Evolutionary conservation across 1,139 yeast genomes (phyloP).

Genomic region (Yamadazyma siamensis): DNA sequence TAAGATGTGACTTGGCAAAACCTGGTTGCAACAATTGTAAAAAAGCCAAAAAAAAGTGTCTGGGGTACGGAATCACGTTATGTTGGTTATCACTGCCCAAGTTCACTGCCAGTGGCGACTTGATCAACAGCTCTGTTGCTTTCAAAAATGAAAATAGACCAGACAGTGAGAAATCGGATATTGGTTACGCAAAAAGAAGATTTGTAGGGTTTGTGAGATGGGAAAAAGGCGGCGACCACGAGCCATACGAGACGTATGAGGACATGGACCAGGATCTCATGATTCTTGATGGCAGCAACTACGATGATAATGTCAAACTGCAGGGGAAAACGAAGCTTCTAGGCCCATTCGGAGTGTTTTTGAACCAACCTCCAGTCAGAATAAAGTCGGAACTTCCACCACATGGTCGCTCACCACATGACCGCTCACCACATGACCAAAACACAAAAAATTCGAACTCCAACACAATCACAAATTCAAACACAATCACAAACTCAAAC

Average conservation of each 20-base stretch:
- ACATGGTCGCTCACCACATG: too few species aligned
- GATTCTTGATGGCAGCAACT: slow-evolving; percentile 53
- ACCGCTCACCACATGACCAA: slow-evolving; percentile 2
- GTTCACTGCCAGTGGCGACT: slow-evolving; percentile 27
- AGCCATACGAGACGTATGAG: slow-evolving; percentile 67
- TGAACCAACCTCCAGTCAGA: slow-evolving; percentile 1
- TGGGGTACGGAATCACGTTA: slow-evolving; percentile 78
- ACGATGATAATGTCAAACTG: slow-evolving; percentile 27
- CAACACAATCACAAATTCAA: neutral
- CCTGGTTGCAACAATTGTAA: slow-evolving; percentile 45
- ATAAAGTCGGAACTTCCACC: too few species aligned
- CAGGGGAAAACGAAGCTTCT: slow-evolving; percentile 52
- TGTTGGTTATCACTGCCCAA: slow-evolving; percentile 67
- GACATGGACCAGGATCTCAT: slow-evolving; percentile 78
- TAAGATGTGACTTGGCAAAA: slow-evolving; percentile 44
- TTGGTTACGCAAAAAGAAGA: slow-evolving; percentile 51
- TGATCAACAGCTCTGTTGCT: slow-evolving; percentile 14
- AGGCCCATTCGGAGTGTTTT: slow-evolving; percentile 86
- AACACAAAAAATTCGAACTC: slow-evolving; percentile 1
- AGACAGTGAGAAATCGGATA: slow-evolving; percentile 24
- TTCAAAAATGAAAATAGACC: slow-evolving; percentile 14
- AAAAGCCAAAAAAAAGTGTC: slow-evolving; percentile 57
- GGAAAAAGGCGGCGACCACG: slow-evolving; percentile 29
- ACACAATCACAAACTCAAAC: too few species aligned
- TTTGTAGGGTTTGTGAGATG: slow-evolving; percentile 75